Evolutionary conservation across 352 stramenopile species (phyloP).

Genomic region (Thalassiosira mediterranea): DNA sequence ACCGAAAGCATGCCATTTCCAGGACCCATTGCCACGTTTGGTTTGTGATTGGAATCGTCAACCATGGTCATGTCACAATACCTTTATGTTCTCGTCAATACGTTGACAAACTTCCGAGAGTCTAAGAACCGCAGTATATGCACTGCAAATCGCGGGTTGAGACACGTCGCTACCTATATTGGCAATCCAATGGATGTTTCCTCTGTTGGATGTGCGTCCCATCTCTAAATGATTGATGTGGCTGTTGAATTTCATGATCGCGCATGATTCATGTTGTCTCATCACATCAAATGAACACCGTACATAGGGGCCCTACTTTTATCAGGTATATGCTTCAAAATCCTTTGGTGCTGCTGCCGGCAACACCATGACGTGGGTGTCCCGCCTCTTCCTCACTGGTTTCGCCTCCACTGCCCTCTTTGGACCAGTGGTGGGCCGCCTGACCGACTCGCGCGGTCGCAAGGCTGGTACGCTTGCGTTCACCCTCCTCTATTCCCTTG

Average conservation of each 20-base stretch:
- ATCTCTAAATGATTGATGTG: too few species aligned
- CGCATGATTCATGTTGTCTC: too few species aligned
- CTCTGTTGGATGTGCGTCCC: too few species aligned
- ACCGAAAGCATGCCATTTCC: neutral
- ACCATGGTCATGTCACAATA: neutral
- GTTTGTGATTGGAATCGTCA: neutral
- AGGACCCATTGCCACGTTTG: neutral
- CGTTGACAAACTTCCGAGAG: too few species aligned
- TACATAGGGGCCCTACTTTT: slow-evolving; percentile 79
- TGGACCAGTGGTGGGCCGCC: slow-evolving; percentile 86
- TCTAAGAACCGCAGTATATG: too few species aligned
- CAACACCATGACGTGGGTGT: slow-evolving; percentile 67
- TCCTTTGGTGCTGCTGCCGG: slow-evolving; percentile 30
- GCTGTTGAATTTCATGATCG: too few species aligned
- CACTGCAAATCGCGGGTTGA: too few species aligned
- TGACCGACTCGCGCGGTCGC: slow-evolving; percentile 88
- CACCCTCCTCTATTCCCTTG: slow-evolving; percentile 75
- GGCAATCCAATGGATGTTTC: too few species aligned
- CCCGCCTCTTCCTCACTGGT: slow-evolving; percentile 90
- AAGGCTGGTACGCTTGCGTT: slow-evolving; percentile 89
- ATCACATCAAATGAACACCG: slow-evolving; percentile 6
- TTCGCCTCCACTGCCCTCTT: slow-evolving; percentile 87
- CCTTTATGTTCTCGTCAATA: too few species aligned
- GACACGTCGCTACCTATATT: too few species aligned
- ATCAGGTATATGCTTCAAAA: slow-evolving; percentile 85